A percentile compares a stretch with the other conserved stretches of the same genome.
These are phyloP conservation scores for Coelastrella sp. DNA, from an alignment of 139 green algal species.

Conservation along the genomic window DNA sequence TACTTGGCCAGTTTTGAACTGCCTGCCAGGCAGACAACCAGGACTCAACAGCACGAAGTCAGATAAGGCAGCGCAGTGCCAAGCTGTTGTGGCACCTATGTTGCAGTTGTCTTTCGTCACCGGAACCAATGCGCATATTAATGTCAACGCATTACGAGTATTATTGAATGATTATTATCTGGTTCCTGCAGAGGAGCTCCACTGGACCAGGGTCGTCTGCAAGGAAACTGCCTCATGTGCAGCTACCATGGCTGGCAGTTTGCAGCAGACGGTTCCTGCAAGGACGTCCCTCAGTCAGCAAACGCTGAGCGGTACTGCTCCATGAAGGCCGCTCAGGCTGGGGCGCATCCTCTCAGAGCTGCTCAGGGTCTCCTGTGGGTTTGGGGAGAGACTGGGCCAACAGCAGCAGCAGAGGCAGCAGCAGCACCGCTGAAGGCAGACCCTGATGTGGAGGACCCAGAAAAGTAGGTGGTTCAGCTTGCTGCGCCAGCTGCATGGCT, in stretches of 20 bases:
- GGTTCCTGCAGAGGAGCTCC: not conserved
- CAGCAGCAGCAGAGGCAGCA: not conserved
- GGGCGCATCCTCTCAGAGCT: not conserved
- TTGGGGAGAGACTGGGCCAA: not conserved
- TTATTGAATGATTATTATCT: not conserved
- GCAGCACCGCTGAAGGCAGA: slow-evolving; percentile 9
- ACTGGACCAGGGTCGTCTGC: not conserved
- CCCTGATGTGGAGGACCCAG: not conserved
- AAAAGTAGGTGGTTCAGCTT: not conserved
- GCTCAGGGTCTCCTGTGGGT: not conserved
- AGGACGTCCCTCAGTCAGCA: not conserved
- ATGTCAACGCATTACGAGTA: too few relatives aligned
- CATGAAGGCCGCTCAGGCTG: not conserved
- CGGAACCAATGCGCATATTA: too few relatives aligned
- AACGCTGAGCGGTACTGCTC: not conserved
- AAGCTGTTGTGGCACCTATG: too few relatives aligned
- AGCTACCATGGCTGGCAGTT: slow-evolving; percentile 30
- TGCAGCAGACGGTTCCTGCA: not conserved
- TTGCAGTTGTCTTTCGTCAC: too few relatives aligned
- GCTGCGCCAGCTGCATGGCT: too few relatives aligned
- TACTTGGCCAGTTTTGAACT: too few relatives aligned
- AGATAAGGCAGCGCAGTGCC: too few relatives aligned
- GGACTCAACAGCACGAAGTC: too few relatives aligned
- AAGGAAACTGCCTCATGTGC: slow-evolving; percentile 6
- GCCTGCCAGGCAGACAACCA: too few relatives aligned